phyloP scores from a whole-genome alignment of 805 yeast species.

The Zygotorulaspora sp. region DNA sequence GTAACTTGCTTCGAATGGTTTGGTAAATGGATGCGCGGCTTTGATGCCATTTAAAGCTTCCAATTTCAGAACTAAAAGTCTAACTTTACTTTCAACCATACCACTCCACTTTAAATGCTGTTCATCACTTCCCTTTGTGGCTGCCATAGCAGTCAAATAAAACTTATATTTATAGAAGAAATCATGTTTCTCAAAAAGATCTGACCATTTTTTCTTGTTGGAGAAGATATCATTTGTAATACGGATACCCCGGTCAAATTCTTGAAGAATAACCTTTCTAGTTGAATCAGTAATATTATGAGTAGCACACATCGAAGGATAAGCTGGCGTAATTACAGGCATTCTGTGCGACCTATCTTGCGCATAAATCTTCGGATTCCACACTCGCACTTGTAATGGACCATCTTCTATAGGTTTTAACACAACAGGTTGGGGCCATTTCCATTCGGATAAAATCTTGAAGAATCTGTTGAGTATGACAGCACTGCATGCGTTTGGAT shows the following conservation, averaged over 20 bases:
- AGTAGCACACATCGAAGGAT: conserved; percentile 94
- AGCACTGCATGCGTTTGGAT: conserved; percentile 94
- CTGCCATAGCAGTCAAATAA: conserved; percentile 76
- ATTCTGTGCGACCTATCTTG: conserved; percentile 85
- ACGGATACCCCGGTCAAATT: conserved; percentile 69
- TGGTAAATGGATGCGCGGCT: conserved; percentile 86
- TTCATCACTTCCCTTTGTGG: conserved; percentile 68
- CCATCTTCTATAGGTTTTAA: conserved; percentile 94
- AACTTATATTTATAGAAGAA: conserved; percentile 83
- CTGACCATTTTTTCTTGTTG: conserved; percentile 68
- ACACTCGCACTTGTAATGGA: conserved; percentile 89
- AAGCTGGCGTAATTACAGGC: conserved; percentile 98
- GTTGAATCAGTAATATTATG: conserved; percentile 91
- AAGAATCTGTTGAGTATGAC: conserved; percentile 88
- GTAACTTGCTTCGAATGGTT: conserved; percentile 59
- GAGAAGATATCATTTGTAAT: conserved; percentile 62
- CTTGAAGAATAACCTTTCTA: conserved; percentile 73
- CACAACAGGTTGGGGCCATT: conserved; percentile 97
- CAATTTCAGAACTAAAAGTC: conserved; percentile 76
- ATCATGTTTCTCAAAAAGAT: conserved; percentile 70
- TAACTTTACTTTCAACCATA: conserved; percentile 80
- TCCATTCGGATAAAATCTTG: conserved; percentile 81
- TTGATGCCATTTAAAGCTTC: conserved; percentile 72
- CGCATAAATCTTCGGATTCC: conserved; percentile 92
- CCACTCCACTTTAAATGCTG: conserved; percentile 92